Conservation (phyloP, 345 rosid genomes). For the Aethionema arabicum region DNA sequence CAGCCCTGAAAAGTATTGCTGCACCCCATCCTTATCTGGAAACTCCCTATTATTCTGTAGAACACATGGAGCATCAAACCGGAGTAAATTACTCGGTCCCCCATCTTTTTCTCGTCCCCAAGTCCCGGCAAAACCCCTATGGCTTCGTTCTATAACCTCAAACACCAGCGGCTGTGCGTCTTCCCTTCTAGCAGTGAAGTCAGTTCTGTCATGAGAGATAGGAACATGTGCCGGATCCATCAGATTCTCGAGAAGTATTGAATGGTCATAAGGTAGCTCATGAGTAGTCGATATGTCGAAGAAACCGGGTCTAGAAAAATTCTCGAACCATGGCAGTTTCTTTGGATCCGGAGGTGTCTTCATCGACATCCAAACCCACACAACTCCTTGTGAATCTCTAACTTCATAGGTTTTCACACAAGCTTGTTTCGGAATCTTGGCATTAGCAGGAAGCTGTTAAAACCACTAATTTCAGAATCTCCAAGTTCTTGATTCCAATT, state of each 20-base stretch:
- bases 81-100: slow-evolving; percentile 47
- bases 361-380: slow-evolving; percentile 92
- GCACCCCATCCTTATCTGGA: slow-evolving; percentile 60
- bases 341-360: slow-evolving; percentile 59
- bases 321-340: slow-evolving; percentile 90
- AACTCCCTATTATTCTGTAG: slow-evolving; percentile 71
- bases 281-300: slow-evolving; percentile 69
- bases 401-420: slow-evolving; percentile 69
- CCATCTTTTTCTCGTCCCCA: slow-evolving; percentile 80
- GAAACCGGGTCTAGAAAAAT: slow-evolving; percentile 74
- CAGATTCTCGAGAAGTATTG: slow-evolving; percentile 89
- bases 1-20: slow-evolving; percentile 67
- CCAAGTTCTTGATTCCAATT: background rate
- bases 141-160: slow-evolving; percentile 65
- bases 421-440: slow-evolving; percentile 80
- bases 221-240: slow-evolving; percentile 99
- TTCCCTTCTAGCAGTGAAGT: slow-evolving; percentile 79
- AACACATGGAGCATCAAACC: slow-evolving; percentile 83
- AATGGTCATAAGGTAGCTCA: slow-evolving; percentile 94
- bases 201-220: slow-evolving; percentile 90
- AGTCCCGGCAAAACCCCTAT: slow-evolving; percentile 84
- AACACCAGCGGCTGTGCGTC: slow-evolving; percentile 81
- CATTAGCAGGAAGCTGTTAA: slow-evolving; percentile 67
- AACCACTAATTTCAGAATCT: slow-evolving; percentile 9
- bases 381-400: slow-evolving; percentile 86